A percentile compares a stretch with the other conserved stretches of the same genome.
phyloP scores from a whole-genome alignment of 78 protist genomes.

The Dictyostelium brefeldianum region DNA sequence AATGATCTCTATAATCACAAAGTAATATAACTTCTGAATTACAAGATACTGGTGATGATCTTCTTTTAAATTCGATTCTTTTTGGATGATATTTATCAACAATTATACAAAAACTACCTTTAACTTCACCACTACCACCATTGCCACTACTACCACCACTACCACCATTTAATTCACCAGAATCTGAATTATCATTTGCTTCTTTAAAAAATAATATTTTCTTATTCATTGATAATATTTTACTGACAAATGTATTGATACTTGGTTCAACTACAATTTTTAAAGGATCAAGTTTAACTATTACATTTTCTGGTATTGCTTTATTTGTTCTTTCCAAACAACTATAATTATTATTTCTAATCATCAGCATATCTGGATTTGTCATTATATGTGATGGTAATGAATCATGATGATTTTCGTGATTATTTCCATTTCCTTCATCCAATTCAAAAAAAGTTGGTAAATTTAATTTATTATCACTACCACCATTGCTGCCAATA shows the following conservation, averaged over 20 bases:
- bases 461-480: not conserved
- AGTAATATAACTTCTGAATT: constrained; percentile 22
- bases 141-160: not conserved
- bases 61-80: constrained; percentile 48
- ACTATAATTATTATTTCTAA: constrained; percentile 41
- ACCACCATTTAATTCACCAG: not conserved
- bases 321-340: constrained; percentile 42
- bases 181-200: not conserved
- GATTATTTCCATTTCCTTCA: not conserved
- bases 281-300: constrained; percentile 40
- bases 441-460: constrained; percentile 57
- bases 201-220: constrained; percentile 31
- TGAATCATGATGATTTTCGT: not conserved
- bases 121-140: constrained; percentile 36
- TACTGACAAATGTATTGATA: constrained; percentile 2
- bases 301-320: constrained; percentile 8
- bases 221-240: constrained; percentile 28
- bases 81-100: constrained; percentile 72
- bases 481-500: not conserved
- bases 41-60: not conserved
- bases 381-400: constrained; percentile 18
- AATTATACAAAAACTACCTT: constrained; percentile 61
- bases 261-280: constrained; percentile 55
- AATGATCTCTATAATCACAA: constrained; percentile 68
- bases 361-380: constrained; percentile 18